A percentile compares a stretch with the other conserved stretches of the same genome.
phyloP scores from a whole-genome alignment of 192 early-diverging fungal species.

The Geosiphon pyriformis region DNA sequence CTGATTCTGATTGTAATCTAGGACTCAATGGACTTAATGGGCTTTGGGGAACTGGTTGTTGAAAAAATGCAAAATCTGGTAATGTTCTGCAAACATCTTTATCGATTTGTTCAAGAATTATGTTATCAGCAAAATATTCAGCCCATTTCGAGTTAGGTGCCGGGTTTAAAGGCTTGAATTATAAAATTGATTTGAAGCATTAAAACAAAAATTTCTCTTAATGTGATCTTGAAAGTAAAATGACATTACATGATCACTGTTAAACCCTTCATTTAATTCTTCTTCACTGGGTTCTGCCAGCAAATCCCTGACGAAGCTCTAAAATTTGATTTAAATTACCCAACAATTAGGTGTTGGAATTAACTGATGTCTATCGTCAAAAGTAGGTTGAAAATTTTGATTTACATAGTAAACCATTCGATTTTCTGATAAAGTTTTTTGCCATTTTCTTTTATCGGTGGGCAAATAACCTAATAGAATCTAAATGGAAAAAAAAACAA shows the following conservation, averaged over 20 bases:
- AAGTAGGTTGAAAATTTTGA: neutral
- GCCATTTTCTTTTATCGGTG: constrained; percentile 58
- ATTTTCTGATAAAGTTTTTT: constrained; percentile 36
- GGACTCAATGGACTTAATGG: constrained; percentile 45
- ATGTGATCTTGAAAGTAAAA: constrained; percentile 4
- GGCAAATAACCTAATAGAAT: constrained; percentile 61
- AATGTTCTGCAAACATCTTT: constrained; percentile 70
- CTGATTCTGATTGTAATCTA: constrained; percentile 26
- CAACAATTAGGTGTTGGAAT: neutral
- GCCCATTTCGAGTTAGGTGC: constrained; percentile 56
- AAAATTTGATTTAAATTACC: neutral
- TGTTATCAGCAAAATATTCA: constrained; percentile 54
- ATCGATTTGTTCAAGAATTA: constrained; percentile 65
- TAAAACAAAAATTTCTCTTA: neutral
- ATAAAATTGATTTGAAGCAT: neutral
- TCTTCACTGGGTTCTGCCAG: constrained; percentile 52
- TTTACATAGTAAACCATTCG: constrained; percentile 59
- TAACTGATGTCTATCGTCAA: neutral
- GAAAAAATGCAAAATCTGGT: constrained; percentile 73
- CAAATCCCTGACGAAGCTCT: constrained; percentile 60
- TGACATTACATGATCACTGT: constrained; percentile 41
- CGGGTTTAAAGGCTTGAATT: constrained; percentile 37
- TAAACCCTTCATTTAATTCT: constrained; percentile 28
- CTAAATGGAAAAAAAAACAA: no score
- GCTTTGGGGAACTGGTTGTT: constrained; percentile 51